phyloP scores from a whole-genome alignment of 2,329 filamentous ascomycete genomes.

The Bipolaris victoriae region DNA sequence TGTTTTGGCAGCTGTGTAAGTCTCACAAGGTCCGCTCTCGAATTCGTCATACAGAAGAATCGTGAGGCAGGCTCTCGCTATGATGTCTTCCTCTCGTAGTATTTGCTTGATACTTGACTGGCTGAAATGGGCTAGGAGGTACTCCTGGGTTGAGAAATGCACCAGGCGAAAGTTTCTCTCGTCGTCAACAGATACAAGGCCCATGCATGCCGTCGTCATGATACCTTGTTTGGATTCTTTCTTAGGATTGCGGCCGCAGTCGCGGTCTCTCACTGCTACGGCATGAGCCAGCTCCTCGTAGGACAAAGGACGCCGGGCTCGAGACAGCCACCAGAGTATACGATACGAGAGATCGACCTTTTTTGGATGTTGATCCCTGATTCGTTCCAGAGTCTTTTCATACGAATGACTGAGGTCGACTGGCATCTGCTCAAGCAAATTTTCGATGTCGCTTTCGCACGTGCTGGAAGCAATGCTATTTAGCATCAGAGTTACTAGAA shows the following conservation, averaged over 20 bases:
- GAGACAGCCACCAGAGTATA: neutral
- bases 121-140: neutral
- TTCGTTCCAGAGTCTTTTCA: neutral
- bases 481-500: neutral
- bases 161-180: neutral
- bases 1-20: neutral
- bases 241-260: neutral
- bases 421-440: neutral
- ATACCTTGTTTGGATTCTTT: neutral
- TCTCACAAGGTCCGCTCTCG: neutral
- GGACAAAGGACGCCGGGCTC: neutral
- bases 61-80: neutral
- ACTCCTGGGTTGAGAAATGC: neutral
- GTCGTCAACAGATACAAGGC: neutral
- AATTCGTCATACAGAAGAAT: neutral
- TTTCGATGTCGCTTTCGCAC: neutral
- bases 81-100: neutral
- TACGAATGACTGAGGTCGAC: neutral
- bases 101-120: neutral
- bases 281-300: neutral
- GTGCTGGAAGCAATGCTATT: neutral
- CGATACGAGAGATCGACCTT: neutral
- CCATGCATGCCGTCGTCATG: neutral
- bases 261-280: neutral
- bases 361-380: neutral